A percentile compares a stretch with the other conserved stretches of the same genome.
Conservation (phyloP, 1,284 basidiomycete genomes). For the Trichosporon sp. region DNA sequence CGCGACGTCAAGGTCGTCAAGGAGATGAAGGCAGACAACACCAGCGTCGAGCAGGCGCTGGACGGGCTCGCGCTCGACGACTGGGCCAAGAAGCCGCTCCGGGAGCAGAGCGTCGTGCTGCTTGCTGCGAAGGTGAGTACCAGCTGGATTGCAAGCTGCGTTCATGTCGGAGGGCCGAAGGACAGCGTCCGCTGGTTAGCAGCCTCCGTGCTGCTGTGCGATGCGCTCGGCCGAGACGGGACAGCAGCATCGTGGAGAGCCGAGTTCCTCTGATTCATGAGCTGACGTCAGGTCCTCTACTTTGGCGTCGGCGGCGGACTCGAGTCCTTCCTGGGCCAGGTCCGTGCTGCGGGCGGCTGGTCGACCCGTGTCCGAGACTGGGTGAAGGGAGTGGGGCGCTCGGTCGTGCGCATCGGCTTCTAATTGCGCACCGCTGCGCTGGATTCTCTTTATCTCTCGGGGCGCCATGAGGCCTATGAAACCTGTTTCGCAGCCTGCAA, state of each 20-base stretch:
- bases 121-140: constrained; percentile 47
- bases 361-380: constrained; percentile 51
- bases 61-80: constrained; percentile 28
- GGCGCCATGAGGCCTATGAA: neutral
- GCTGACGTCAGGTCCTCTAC: constrained; percentile 65
- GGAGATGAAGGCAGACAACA: neutral
- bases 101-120: constrained; percentile 25
- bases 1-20: neutral
- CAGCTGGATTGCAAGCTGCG: too few relatives aligned
- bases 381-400: constrained; percentile 62
- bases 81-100: constrained; percentile 23
- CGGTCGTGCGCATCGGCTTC: constrained; percentile 59
- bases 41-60: constrained; percentile 30
- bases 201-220: too few relatives aligned
- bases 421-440: neutral
- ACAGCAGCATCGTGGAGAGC: too few relatives aligned
- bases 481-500: neutral
- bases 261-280: neutral
- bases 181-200: too few relatives aligned
- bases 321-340: constrained; percentile 61
- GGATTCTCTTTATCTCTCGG: neutral
- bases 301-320: constrained; percentile 94
- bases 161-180: too few relatives aligned
- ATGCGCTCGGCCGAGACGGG: too few relatives aligned
- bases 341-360: constrained; percentile 50